phyloP scores from a whole-genome alignment of 129 eudicot genomes.

The Centrapalus pauciflorus region DNA sequence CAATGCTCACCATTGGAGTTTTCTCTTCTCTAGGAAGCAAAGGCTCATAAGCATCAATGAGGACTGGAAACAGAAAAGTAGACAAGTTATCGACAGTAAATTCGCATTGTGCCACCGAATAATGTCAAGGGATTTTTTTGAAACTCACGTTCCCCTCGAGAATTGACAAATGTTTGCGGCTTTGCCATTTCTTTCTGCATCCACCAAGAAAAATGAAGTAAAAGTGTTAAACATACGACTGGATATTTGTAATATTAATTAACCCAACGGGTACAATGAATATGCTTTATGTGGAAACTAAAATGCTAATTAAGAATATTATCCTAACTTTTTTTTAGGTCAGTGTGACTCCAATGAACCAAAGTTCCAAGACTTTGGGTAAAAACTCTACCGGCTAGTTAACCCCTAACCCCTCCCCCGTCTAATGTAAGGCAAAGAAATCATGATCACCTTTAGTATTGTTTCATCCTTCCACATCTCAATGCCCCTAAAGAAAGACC shows the following conservation, averaged over 20 bases:
- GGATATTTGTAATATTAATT: not conserved
- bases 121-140: not conserved
- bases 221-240: not conserved
- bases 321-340: not conserved
- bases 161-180: constrained; percentile 45
- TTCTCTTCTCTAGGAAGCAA: constrained; percentile 67
- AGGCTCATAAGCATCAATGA: constrained; percentile 75
- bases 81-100: not conserved
- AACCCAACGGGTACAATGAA: not conserved
- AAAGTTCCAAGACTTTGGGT: too few relatives aligned
- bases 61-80: constrained; percentile 42
- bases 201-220: constrained; percentile 7
- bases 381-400: too few relatives aligned
- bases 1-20: constrained; percentile 56
- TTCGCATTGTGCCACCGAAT: not conserved
- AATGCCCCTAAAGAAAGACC: constrained; percentile 79
- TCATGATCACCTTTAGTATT: constrained; percentile 61
- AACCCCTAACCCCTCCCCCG: too few relatives aligned
- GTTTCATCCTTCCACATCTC: constrained; percentile 97
- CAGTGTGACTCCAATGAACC: too few relatives aligned
- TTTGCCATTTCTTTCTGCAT: constrained; percentile 71
- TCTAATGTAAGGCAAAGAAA: too few relatives aligned
- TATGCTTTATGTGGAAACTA: too few relatives aligned
- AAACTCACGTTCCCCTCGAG: constrained; percentile 83
- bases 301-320: not conserved